Evolutionary conservation across 495 filamentous ascomycete genomes (phyloP).

Genomic region (Talaromyces wortmannii): DNA sequence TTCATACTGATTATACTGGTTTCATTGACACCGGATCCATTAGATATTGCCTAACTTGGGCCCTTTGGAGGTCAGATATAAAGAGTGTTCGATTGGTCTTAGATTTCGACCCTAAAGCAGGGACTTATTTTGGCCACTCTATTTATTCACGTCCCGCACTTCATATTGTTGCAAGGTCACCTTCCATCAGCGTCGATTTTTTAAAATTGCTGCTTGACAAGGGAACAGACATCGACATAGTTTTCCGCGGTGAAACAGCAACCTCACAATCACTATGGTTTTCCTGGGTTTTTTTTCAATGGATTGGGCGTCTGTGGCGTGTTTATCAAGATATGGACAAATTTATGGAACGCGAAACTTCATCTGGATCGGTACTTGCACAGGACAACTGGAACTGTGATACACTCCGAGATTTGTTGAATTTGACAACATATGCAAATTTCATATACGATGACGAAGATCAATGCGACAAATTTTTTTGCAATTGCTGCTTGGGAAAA

Average conservation of each 20-base stretch:
- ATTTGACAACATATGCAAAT: neutral
- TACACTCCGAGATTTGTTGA: neutral
- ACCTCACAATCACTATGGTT: neutral
- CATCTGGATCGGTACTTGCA: neutral
- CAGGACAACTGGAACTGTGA: neutral
- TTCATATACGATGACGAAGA: no score
- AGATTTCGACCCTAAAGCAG: neutral
- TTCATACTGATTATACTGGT: neutral
- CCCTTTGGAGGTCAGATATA: neutral
- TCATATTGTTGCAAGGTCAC: neutral
- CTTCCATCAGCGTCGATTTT: neutral
- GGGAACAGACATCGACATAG: neutral
- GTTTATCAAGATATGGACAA: neutral
- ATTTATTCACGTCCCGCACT: neutral
- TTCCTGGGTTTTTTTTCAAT: neutral
- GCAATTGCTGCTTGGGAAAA: neutral
- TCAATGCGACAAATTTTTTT: no score
- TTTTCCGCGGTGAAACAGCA: neutral
- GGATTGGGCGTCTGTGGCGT: neutral
- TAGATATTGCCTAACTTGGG: neutral
- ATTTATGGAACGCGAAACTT: neutral
- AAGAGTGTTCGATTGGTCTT: neutral
- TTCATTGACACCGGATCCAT: neutral
- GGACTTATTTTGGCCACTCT: neutral
- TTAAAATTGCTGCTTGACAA: neutral